A percentile compares a stretch with the other conserved stretches of the same genome.
Conservation (phyloP, 2,329 filamentous ascomycete genomes). For the Cordyceps javanica region DNA sequence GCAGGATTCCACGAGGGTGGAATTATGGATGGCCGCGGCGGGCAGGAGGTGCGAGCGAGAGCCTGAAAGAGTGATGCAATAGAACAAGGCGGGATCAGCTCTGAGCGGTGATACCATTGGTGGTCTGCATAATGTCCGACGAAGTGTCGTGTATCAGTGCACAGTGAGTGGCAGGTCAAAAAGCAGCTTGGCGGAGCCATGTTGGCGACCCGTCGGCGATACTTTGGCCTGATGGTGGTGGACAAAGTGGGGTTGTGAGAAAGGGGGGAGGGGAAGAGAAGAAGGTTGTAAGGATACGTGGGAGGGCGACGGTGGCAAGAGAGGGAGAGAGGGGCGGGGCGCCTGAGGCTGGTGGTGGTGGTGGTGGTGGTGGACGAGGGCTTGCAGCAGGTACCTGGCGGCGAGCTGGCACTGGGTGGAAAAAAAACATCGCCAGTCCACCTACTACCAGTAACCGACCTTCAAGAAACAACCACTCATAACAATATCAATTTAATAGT, state of each 20-base stretch:
- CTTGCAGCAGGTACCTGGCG: background rate
- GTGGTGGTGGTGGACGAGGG: background rate
- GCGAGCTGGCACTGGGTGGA: too few species aligned
- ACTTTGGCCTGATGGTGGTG: background rate
- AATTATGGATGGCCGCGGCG: background rate
- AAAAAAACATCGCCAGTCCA: too few species aligned
- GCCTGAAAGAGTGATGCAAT: background rate
- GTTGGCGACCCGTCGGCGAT: background rate
- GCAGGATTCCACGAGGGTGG: background rate
- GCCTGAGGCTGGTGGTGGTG: background rate
- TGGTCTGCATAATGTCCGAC: background rate
- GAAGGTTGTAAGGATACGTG: background rate
- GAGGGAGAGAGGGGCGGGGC: background rate
- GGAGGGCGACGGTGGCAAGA: constrained; percentile 29
- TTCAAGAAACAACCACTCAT: too few species aligned
- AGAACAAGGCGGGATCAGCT: background rate
- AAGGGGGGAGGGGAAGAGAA: background rate
- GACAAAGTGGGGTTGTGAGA: background rate
- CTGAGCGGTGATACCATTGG: background rate
- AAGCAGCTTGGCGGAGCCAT: background rate
- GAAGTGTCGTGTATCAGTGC: background rate
- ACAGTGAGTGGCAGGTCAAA: background rate
- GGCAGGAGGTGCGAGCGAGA: too few species aligned
- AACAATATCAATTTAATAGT: too few species aligned
- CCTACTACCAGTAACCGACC: too few species aligned